Percentiles rank a stretch among this genome's conserved stretches.
These are phyloP conservation scores for Talaromyces funiculosus DNA, from an alignment of 2,329 filamentous ascomycete genomes.

Conservation along the genomic window DNA sequence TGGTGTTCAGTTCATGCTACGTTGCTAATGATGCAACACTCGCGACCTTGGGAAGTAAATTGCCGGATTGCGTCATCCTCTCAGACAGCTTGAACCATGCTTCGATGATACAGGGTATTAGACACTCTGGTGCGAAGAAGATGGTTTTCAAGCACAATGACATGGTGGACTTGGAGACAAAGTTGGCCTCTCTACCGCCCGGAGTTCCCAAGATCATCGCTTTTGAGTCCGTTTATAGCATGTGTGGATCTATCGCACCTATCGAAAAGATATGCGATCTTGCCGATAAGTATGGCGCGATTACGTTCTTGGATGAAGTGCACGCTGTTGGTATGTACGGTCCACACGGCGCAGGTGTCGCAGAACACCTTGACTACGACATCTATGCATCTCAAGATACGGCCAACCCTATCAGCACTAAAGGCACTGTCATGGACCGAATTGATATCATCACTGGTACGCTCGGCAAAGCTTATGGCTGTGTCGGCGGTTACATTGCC, in stretches of 20 bases:
- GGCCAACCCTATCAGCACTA: constrained; percentile 33
- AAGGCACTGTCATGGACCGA: constrained; percentile 87
- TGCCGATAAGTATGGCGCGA: constrained; percentile 93
- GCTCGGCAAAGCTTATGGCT: constrained; percentile 94
- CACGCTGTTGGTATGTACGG: constrained; percentile 99
- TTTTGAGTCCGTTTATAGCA: constrained; percentile 98
- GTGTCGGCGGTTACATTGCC: constrained; percentile 95
- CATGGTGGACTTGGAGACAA: constrained; percentile 82
- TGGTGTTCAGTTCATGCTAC: constrained; percentile 97
- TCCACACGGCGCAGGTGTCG: constrained; percentile 88
- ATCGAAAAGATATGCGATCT: constrained; percentile 95
- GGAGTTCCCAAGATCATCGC: constrained; percentile 95
- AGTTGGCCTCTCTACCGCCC: constrained; percentile 78
- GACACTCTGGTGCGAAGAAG: constrained; percentile 94
- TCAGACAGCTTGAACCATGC: constrained; percentile 97
- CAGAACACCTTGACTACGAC: constrained; percentile 94
- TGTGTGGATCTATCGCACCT: constrained; percentile 95
- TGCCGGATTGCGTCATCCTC: constrained; percentile 95
- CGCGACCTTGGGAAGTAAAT: constrained; percentile 91
- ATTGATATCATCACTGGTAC: constrained; percentile 98
- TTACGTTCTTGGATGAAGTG: constrained; percentile 97
- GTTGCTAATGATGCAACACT: constrained; percentile 97
- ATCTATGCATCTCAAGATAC: constrained; percentile 70
- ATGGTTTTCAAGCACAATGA: constrained; percentile 99
- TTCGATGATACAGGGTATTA: constrained; percentile 98